Conservation (phyloP, 768 basidiomycete species). For the Cyclocybe aegerita region DNA sequence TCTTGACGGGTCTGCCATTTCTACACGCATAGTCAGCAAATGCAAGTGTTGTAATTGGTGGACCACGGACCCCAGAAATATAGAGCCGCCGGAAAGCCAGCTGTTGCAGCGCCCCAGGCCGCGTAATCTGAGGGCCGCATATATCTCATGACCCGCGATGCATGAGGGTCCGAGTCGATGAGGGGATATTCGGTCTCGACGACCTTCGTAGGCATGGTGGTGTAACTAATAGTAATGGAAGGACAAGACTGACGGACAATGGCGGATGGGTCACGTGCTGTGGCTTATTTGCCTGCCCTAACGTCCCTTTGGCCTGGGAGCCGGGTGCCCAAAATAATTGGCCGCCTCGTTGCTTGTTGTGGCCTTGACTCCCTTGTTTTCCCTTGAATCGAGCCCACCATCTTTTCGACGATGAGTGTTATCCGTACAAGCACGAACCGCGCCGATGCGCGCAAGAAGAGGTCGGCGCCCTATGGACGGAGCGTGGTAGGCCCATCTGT, state of each 20-base stretch:
- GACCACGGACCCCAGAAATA: slow-evolving; percentile 74
- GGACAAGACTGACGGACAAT: slow-evolving; percentile 24
- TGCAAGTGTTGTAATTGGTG: slow-evolving; percentile 1
- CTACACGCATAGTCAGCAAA: slow-evolving; percentile 26
- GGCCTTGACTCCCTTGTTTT: slow-evolving; percentile 11
- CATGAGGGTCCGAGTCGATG: slow-evolving; percentile 93
- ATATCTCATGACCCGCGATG: slow-evolving; percentile 82
- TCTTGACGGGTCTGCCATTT: slow-evolving; percentile 48
- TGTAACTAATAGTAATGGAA: too few relatives aligned
- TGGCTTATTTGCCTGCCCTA: slow-evolving; percentile 29
- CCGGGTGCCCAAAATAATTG: slow-evolving; percentile 11
- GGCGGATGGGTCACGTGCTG: slow-evolving; percentile 32
- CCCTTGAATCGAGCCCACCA: slow-evolving; percentile 6
- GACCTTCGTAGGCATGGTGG: slow-evolving; percentile 49
- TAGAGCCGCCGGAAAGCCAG: slow-evolving; percentile 76
- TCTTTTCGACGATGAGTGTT: slow-evolving; percentile 50
- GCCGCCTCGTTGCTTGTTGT: slow-evolving; percentile 16
- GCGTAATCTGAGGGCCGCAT: slow-evolving; percentile 88
- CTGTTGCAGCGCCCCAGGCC: slow-evolving; percentile 78
- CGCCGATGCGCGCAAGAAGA: slow-evolving; percentile 31
- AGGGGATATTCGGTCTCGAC: slow-evolving; percentile 77
- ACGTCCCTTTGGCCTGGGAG: slow-evolving; percentile 16
- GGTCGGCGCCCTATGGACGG: slow-evolving; percentile 50
- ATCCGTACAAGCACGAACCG: slow-evolving; percentile 40
- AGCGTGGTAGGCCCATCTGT: slow-evolving; percentile 11